These are phyloP conservation scores for Leccinum fallax DNA, from an alignment of 1,284 basidiomycete genomes.

Conservation along the genomic window DNA sequence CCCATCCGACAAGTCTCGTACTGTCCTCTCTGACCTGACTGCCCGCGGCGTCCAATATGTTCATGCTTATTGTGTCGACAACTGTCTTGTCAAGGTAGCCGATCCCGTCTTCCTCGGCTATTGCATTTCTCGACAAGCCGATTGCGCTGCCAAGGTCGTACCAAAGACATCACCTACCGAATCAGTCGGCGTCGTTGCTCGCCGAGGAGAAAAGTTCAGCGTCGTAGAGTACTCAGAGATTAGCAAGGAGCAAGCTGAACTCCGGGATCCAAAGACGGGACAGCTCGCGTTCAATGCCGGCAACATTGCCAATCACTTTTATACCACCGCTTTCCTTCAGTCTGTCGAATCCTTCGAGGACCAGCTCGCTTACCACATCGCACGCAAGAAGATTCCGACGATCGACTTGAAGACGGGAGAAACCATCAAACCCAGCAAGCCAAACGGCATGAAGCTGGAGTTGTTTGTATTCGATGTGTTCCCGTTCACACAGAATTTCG, in stretches of 20 bases:
- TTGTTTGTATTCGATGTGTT: slow-evolving; percentile 99
- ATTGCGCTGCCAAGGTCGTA: slow-evolving; percentile 96
- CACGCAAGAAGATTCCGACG: slow-evolving; percentile 95
- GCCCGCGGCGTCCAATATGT: slow-evolving; percentile 84
- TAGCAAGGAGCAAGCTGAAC: slow-evolving; percentile 82
- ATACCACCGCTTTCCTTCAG: slow-evolving; percentile 87
- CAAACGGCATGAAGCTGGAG: slow-evolving; percentile 99
- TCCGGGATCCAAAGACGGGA: slow-evolving; percentile 66
- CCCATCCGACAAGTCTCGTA: slow-evolving; percentile 57
- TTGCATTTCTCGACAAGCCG: slow-evolving; percentile 83
- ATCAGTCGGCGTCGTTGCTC: slow-evolving; percentile 93
- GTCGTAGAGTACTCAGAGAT: slow-evolving; percentile 99
- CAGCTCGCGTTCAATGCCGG: slow-evolving; percentile 91
- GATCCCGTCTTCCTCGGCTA: slow-evolving; percentile 97
- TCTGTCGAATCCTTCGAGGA: slow-evolving; percentile 83
- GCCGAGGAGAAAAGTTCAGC: slow-evolving; percentile 75
- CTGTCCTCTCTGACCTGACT: slow-evolving; percentile 85
- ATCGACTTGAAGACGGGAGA: slow-evolving; percentile 70
- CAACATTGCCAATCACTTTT: slow-evolving; percentile 99
- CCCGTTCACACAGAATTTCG: slow-evolving; percentile 84
- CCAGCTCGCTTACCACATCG: slow-evolving; percentile 95
- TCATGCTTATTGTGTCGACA: slow-evolving; percentile 98
- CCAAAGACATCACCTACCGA: slow-evolving; percentile 88
- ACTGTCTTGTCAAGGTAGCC: slow-evolving; percentile 96
- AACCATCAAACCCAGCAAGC: slow-evolving; percentile 76